Base-by-base conservation (phyloP, 1,139 yeast species). In the Saccharomyces pastorianus region DNA sequence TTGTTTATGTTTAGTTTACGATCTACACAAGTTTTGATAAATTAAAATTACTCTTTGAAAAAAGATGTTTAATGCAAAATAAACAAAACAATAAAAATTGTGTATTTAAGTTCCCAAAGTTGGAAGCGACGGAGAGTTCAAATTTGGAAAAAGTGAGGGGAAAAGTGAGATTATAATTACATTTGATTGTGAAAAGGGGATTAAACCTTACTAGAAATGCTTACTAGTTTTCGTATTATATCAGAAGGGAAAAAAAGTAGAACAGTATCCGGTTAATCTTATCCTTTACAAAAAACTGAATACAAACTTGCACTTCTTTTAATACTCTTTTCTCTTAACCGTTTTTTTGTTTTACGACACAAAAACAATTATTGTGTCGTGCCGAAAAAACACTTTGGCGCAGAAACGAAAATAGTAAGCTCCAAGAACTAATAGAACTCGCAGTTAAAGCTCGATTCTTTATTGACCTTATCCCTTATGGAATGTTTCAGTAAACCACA, bases 281-380 rank as follows among this genome's bases (percentile, higher is more conserved):
- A 28, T 17, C 4, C 14, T 23, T 14, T 3, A 42, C 7, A 27
- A 14, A 46, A 25, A 11, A 11, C n/a, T 13, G 32, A 25, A 23
- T n/a, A 28, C 2, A 23, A 29, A 14, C 23, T 41, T 17, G 17
- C n/a, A 25, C 13, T 14, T 17, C 20, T n/a, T 13, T 44, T 66
- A 62, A 54, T 76, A 29, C 32, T 17, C 9, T 13, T 14, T 34
- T 34, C 14, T 17, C 11, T 4, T 34, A 14, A 34, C 11, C 17
- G 9, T 14, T 2, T 14, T 9, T 34, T 8, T 34, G 25, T 4
- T 23, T 4, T 34, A 3, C 7, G 42, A 7, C 42, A 34, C 42
- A 34, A 17, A 17, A 34, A 34, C 3, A 8, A 25, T 7, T 34
- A 17, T 34, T 34, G 42, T 34, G 42, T 34, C 42, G 42, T 7